A percentile compares a stretch with the other conserved stretches of the same genome.
phyloP scores from a whole-genome alignment of 2,329 filamentous ascomycete species.

The Cytospora mali region DNA sequence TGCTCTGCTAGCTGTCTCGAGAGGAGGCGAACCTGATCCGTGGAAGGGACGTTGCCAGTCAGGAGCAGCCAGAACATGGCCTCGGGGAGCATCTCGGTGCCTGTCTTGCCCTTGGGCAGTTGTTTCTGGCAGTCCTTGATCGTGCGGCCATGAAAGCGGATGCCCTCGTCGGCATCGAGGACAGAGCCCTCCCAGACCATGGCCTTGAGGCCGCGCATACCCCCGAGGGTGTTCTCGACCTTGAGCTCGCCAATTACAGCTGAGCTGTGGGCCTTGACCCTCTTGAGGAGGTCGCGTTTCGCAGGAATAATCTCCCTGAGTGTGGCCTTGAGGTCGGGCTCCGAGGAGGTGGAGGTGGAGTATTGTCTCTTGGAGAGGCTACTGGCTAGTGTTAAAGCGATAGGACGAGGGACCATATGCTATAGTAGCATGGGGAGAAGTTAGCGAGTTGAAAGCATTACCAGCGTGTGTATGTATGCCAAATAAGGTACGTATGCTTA shows the following conservation, averaged over 20 bases:
- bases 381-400: constrained; percentile 24
- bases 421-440: constrained; percentile 17
- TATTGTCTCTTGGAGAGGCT: constrained; percentile 57
- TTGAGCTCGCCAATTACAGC: constrained; percentile 91
- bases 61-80: constrained; percentile 99
- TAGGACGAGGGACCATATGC: constrained; percentile 36
- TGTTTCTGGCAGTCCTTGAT: constrained; percentile 97
- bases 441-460: not conserved
- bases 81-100: constrained; percentile 97
- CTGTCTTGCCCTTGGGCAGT: constrained; percentile 87
- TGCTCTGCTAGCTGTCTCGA: constrained; percentile 87
- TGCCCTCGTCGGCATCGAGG: constrained; percentile 93
- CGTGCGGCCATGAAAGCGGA: constrained; percentile 95
- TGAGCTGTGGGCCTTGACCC: constrained; percentile 82
- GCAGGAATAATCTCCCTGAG: constrained; percentile 83
- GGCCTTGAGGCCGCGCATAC: constrained; percentile 95
- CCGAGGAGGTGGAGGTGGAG: constrained; percentile 72
- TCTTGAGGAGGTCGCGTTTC: constrained; percentile 90
- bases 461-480: not conserved
- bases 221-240: constrained; percentile 90
- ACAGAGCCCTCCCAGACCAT: constrained; percentile 99
- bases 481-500: too few relatives aligned
- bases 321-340: constrained; percentile 87
- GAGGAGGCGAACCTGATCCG: constrained; percentile 77
- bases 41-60: constrained; percentile 87